phyloP scores from a whole-genome alignment of 805 yeast genomes.

The Nakazawaea laoshanensis region DNA sequence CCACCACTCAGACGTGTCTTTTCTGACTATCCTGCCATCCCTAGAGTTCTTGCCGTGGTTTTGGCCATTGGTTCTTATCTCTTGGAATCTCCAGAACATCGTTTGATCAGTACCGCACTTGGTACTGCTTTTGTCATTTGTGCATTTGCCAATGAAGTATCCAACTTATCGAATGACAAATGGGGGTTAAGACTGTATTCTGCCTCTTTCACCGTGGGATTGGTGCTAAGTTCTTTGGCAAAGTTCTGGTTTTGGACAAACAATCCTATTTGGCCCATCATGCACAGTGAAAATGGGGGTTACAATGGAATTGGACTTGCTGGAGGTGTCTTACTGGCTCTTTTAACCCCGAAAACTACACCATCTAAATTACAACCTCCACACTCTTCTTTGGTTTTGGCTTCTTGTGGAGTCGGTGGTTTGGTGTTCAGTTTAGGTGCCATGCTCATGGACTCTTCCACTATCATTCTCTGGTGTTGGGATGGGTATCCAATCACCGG shows the following conservation, averaged over 20 bases:
- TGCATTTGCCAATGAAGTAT: constrained; percentile 48
- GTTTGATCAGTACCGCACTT: constrained; percentile 56
- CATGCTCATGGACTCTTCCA: constrained; percentile 74
- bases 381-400: constrained; percentile 28
- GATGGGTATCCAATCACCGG: constrained; percentile 84
- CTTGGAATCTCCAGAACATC: constrained; percentile 56
- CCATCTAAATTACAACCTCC: background rate
- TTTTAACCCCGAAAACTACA: constrained; percentile 41
- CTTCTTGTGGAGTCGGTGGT: constrained; percentile 71
- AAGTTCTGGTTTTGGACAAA: constrained; percentile 76
- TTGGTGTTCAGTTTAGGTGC: constrained; percentile 66
- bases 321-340: constrained; percentile 55
- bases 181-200: constrained; percentile 31
- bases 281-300: constrained; percentile 83
- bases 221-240: constrained; percentile 62
- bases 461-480: constrained; percentile 94
- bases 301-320: constrained; percentile 63
- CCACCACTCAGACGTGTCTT: constrained; percentile 29
- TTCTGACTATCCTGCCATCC: constrained; percentile 37
- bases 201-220: constrained; percentile 59
- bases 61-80: constrained; percentile 73
- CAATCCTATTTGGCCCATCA: constrained; percentile 94
- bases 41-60: constrained; percentile 46
- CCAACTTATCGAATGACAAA: constrained; percentile 25
- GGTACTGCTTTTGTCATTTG: constrained; percentile 61